These are phyloP conservation scores for Ophiostoma populinum DNA, from an alignment of 2,329 filamentous ascomycete species.

Conservation along the genomic window DNA sequence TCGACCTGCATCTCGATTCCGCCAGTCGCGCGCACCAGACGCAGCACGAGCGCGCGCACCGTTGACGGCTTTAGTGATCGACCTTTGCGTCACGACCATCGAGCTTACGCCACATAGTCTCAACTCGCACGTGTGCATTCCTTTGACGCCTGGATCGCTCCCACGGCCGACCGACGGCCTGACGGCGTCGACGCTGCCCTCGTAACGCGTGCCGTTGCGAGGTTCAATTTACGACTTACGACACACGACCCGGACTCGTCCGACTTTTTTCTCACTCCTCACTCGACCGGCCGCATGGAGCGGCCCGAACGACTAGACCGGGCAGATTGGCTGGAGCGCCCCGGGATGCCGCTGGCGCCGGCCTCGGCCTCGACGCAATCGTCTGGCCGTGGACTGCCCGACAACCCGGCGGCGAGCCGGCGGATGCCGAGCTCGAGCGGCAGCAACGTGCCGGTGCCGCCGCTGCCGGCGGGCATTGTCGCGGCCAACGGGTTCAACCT, in stretches of 20 bases:
- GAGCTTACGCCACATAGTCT: too few relatives aligned
- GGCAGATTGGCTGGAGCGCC: slow-evolving; percentile 9
- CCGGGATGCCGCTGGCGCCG: slow-evolving; percentile 8
- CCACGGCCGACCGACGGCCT: background rate
- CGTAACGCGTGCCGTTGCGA: background rate
- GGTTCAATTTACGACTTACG: too few relatives aligned
- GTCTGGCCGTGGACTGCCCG: slow-evolving; percentile 17
- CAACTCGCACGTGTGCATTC: too few relatives aligned
- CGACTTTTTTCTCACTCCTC: background rate
- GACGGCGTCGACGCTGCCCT: slow-evolving; percentile 1
- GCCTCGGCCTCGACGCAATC: slow-evolving; percentile 7
- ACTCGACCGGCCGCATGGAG: background rate
- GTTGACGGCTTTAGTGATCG: too few relatives aligned
- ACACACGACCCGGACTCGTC: background rate
- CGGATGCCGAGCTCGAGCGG: slow-evolving; percentile 15
- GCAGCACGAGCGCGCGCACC: too few relatives aligned
- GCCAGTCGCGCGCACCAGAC: background rate
- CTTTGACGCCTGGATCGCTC: background rate
- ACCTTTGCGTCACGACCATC: too few relatives aligned
- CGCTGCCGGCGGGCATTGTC: slow-evolving; percentile 11
- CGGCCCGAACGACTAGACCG: slow-evolving; percentile 9
- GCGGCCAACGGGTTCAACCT: slow-evolving; percentile 2
- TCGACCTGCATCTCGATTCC: background rate
- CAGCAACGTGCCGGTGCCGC: slow-evolving; percentile 11
- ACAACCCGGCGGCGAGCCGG: slow-evolving; percentile 20